phyloP scores from a whole-genome alignment of 805 yeast species.

The Wickerhamiella australiensis region DNA sequence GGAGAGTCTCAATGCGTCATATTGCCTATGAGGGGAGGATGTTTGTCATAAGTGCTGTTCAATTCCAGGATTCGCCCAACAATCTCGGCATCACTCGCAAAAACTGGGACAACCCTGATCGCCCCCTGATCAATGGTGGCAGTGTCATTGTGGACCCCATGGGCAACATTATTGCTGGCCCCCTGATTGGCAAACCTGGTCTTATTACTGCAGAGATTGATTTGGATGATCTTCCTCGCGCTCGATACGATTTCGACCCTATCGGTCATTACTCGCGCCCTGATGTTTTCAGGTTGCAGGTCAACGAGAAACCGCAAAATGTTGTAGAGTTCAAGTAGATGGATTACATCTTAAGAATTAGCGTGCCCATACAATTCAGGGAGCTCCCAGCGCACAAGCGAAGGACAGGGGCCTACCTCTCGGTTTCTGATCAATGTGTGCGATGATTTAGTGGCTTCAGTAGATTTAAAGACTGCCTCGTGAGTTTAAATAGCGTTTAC shows the following conservation, averaged over 20 bases:
- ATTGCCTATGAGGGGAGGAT: constrained; percentile 35
- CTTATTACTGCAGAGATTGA: constrained; percentile 34
- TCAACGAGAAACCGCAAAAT: constrained; percentile 28
- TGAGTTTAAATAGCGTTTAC: too few relatives aligned
- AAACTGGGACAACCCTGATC: constrained; percentile 26
- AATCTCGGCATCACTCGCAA: constrained; percentile 9
- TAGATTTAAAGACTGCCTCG: too few relatives aligned
- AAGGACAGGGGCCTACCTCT: too few relatives aligned
- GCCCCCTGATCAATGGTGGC: constrained; percentile 34
- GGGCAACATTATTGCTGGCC: constrained; percentile 37
- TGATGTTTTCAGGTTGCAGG: constrained; percentile 35
- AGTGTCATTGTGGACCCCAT: constrained; percentile 33
- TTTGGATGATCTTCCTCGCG: constrained; percentile 29
- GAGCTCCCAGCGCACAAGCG: too few relatives aligned
- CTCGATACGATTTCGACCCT: constrained; percentile 35
- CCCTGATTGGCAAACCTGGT: constrained; percentile 34
- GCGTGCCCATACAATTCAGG: too few relatives aligned
- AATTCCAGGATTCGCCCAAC: constrained; percentile 28
- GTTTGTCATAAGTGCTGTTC: constrained; percentile 34
- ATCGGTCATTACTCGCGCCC: constrained; percentile 36
- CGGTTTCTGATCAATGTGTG: too few relatives aligned
- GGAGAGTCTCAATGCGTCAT: constrained; percentile 35
- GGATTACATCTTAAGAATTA: not conserved
- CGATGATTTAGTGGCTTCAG: too few relatives aligned
- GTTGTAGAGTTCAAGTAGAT: not conserved